A percentile compares a stretch with the other conserved stretches of the same genome.
Evolutionary conservation across 495 filamentous ascomycete species (phyloP).

Genomic region (Pyrenula massariospora): DNA sequence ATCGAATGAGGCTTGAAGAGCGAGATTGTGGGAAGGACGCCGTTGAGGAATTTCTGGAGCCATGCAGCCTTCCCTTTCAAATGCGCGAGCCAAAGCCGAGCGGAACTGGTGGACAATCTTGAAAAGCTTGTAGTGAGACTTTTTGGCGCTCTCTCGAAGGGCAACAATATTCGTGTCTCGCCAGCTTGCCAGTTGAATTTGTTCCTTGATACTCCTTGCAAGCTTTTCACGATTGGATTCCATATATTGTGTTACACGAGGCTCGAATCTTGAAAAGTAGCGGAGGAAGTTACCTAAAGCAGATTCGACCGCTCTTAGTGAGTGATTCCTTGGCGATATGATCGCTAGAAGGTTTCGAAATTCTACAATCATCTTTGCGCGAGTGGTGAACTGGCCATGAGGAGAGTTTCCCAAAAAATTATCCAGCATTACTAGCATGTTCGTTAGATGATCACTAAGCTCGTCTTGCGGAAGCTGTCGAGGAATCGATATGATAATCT

Average conservation of each 20-base stretch:
- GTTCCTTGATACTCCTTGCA: conserved; percentile 79
- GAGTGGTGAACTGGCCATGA: conserved; percentile 65
- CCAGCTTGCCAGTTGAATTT: conserved; percentile 84
- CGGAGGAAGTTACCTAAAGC: conserved; percentile 67
- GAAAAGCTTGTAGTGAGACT: conserved; percentile 85
- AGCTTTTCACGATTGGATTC: conserved; percentile 49
- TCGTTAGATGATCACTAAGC: conserved; percentile 47
- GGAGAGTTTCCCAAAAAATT: conserved; percentile 62
- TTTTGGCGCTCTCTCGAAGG: conserved; percentile 72
- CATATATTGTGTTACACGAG: conserved; percentile 48
- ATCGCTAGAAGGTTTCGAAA: conserved; percentile 50
- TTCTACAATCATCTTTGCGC: conserved; percentile 60
- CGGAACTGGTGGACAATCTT: conserved; percentile 85
- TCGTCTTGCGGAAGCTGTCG: conserved; percentile 45
- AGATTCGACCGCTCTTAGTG: conserved; percentile 32
- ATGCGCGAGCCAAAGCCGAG: conserved; percentile 57
- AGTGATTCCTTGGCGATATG: conserved; percentile 30
- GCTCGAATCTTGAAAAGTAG: conserved; percentile 58
- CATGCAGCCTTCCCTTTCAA: conserved; percentile 57
- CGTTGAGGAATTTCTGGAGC: conserved; percentile 8
- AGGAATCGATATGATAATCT: conserved; percentile 68
- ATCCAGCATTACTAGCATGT: conserved; percentile 59
- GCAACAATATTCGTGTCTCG: conserved; percentile 91
- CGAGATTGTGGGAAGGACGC: no score
- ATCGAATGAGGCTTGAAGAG: background rate